These are phyloP conservation scores for Aspergillus pseudoviridinutans DNA, from an alignment of 2,329 filamentous ascomycete genomes.

Conservation along the genomic window DNA sequence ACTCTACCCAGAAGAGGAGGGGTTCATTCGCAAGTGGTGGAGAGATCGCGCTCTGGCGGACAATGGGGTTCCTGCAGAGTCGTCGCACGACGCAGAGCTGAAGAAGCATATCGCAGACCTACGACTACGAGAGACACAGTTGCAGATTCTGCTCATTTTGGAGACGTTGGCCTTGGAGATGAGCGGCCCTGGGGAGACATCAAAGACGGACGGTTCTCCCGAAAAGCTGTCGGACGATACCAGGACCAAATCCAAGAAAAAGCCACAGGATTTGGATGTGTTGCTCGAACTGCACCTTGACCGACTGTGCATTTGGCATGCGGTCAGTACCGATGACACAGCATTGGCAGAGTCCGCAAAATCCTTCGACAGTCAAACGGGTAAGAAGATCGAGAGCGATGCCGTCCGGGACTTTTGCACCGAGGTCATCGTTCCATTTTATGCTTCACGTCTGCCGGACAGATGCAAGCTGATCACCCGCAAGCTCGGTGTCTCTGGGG, in stretches of 20 bases:
- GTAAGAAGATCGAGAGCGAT: constrained; percentile 39
- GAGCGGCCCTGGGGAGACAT: constrained; percentile 13
- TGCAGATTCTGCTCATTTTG: constrained; percentile 48
- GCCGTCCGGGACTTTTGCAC: constrained; percentile 48
- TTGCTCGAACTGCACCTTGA: constrained; percentile 47
- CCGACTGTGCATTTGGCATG: constrained; percentile 50
- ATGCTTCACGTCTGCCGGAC: constrained; percentile 45
- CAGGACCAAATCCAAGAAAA: constrained; percentile 31
- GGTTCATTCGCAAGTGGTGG: constrained; percentile 46
- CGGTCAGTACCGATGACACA: constrained; percentile 40
- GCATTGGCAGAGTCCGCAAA: constrained; percentile 25
- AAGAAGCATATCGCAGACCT: constrained; percentile 42
- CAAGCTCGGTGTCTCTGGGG: constrained; percentile 44
- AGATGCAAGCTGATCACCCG: constrained; percentile 44
- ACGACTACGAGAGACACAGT: constrained; percentile 45
- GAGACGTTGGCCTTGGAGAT: constrained; percentile 45
- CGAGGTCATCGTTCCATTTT: constrained; percentile 49
- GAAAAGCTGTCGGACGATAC: constrained; percentile 13
- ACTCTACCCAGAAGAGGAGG: constrained; percentile 44
- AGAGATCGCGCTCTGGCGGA: constrained; percentile 32
- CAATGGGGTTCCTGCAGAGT: constrained; percentile 21
- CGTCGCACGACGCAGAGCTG: constrained; percentile 33
- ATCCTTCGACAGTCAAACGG: constrained; percentile 24
- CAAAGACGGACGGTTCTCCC: constrained; percentile 16
- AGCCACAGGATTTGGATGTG: constrained; percentile 39